These are phyloP conservation scores for Ogataea ramenticola DNA, from an alignment of 805 yeast genomes.

Conservation along the genomic window DNA sequence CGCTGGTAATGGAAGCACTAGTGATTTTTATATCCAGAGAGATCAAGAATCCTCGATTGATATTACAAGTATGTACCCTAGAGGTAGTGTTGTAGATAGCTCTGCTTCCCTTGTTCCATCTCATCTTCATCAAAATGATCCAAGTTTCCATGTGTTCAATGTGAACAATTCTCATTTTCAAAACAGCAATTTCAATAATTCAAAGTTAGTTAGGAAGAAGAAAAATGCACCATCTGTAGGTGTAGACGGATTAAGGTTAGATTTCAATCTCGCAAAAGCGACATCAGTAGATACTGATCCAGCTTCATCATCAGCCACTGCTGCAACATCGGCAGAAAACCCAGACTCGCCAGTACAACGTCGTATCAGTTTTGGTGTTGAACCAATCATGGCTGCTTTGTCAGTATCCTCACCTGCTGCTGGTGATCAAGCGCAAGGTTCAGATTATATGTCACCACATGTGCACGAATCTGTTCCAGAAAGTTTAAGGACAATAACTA, in stretches of 20 bases:
- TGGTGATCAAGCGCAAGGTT: background rate
- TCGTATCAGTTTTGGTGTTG: constrained; percentile 21
- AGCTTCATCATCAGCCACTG: background rate
- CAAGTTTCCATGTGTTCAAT: background rate
- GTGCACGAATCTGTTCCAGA: background rate
- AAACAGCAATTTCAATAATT: background rate
- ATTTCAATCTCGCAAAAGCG: constrained; percentile 1
- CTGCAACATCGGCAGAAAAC: too few species aligned
- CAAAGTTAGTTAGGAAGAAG: background rate
- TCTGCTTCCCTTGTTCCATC: background rate
- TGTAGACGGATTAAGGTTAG: background rate
- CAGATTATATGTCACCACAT: background rate
- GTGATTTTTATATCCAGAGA: constrained; percentile 1
- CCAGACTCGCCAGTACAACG: background rate
- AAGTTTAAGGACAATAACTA: background rate
- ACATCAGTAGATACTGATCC: background rate
- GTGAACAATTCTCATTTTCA: background rate
- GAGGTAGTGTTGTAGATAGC: background rate
- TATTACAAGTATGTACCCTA: constrained; percentile 7
- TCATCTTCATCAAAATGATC: background rate
- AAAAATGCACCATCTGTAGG: background rate
- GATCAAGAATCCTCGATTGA: constrained; percentile 8
- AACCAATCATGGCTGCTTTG: constrained; percentile 15
- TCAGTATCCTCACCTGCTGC: background rate
- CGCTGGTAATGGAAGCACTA: background rate